Evolutionary conservation across 2,329 filamentous ascomycete genomes (phyloP).

Genomic region (Aspergillus udagawae): DNA sequence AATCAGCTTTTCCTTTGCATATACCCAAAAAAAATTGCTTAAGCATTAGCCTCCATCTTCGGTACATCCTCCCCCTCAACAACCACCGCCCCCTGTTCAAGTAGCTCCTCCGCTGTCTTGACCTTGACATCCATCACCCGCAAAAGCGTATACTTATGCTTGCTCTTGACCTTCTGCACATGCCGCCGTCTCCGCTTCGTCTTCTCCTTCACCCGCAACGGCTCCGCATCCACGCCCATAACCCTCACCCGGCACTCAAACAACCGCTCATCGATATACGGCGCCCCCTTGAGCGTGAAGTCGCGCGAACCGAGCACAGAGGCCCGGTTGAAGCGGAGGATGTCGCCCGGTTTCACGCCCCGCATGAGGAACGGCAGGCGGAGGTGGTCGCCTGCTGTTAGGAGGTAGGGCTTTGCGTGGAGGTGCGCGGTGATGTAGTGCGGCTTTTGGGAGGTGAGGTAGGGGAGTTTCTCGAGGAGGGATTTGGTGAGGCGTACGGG

Average conservation of each 20-base stretch:
- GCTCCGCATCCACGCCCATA: slow-evolving; percentile 77
- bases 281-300: slow-evolving; percentile 77
- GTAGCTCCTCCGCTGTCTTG: slow-evolving; percentile 52
- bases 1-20: neutral
- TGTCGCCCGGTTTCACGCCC: slow-evolving; percentile 71
- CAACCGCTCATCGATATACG: slow-evolving; percentile 77
- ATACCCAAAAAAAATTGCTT: neutral
- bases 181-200: slow-evolving; percentile 69
- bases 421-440: slow-evolving; percentile 48
- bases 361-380: slow-evolving; percentile 78
- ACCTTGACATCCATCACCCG: slow-evolving; percentile 78
- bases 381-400: slow-evolving; percentile 63
- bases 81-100: slow-evolving; percentile 39
- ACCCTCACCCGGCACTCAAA: slow-evolving; percentile 85
- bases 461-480: slow-evolving; percentile 40
- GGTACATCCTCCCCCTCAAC: slow-evolving; percentile 25
- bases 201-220: slow-evolving; percentile 72
- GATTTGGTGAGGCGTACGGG: slow-evolving; percentile 41
- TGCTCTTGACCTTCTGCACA: slow-evolving; percentile 74
- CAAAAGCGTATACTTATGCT: slow-evolving; percentile 84
- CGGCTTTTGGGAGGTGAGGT: slow-evolving; percentile 41
- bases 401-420: slow-evolving; percentile 47
- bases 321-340: slow-evolving; percentile 83
- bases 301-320: slow-evolving; percentile 79
- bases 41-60: slow-evolving; percentile 24